phyloP scores from a whole-genome alignment of 495 filamentous ascomycete genomes.

The Xylaria flabelliformis region DNA sequence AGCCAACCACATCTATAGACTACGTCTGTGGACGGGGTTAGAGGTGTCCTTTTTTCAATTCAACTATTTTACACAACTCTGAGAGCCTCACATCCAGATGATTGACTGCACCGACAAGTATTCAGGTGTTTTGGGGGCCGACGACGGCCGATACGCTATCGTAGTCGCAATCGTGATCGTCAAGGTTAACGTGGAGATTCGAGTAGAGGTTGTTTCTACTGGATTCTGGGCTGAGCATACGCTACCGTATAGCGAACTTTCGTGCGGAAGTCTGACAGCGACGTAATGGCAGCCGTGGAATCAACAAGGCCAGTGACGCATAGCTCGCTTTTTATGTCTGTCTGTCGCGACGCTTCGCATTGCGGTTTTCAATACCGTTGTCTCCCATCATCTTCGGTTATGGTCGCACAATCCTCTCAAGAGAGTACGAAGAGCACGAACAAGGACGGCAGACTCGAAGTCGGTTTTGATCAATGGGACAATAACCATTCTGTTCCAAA shows the following conservation, averaged over 20 bases:
- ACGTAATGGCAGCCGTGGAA: constrained; percentile 29
- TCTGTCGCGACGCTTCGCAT: constrained; percentile 9
- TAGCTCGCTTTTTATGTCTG: constrained; percentile 29
- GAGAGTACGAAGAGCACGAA: constrained; percentile 25
- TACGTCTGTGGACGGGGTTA: no score
- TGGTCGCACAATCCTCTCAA: constrained; percentile 32
- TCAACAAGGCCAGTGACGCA: constrained; percentile 21
- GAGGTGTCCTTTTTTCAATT: no score
- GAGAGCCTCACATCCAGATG: not conserved
- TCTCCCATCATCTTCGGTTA: constrained; percentile 26
- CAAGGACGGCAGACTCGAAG: constrained; percentile 35
- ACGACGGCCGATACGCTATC: constrained; percentile 33
- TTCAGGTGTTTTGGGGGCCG: constrained; percentile 24
- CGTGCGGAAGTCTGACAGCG: constrained; percentile 26
- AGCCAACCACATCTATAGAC: no score
- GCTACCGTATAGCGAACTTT: constrained; percentile 31
- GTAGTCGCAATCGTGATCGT: constrained; percentile 37
- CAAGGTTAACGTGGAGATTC: not conserved
- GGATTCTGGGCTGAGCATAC: constrained; percentile 13
- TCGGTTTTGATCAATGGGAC: constrained; percentile 27
- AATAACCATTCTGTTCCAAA: constrained; percentile 7
- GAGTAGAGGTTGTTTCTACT: constrained; percentile 19
- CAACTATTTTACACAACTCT: no score
- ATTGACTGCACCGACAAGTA: constrained; percentile 31
- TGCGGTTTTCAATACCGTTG: constrained; percentile 25